Percentiles rank a stretch among this genome's conserved stretches.
Evolutionary conservation across 495 filamentous ascomycete species (phyloP).

Genomic region (Aspergillus steynii): DNA sequence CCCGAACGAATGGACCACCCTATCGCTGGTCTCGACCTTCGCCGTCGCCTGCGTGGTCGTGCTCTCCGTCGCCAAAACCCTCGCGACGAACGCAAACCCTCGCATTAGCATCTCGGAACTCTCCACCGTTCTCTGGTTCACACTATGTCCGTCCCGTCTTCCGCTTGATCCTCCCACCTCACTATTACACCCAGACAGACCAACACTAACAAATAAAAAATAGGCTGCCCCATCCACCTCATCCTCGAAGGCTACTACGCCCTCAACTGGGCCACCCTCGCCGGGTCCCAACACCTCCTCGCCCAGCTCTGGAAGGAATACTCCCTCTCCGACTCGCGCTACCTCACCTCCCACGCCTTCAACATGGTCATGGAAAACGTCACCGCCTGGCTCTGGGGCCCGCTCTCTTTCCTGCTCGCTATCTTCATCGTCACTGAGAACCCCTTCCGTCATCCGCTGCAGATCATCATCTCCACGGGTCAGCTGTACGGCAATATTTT

Average conservation of each 20-base stretch:
- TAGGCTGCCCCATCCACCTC: constrained; percentile 64
- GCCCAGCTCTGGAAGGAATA: constrained; percentile 86
- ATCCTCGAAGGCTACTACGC: constrained; percentile 78
- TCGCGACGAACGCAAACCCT: constrained; percentile 39
- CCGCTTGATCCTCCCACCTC: neutral
- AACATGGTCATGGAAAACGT: constrained; percentile 76
- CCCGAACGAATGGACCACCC: constrained; percentile 50
- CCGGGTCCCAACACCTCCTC: constrained; percentile 50
- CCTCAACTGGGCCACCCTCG: constrained; percentile 52
- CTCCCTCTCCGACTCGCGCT: constrained; percentile 73
- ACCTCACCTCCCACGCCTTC: constrained; percentile 69
- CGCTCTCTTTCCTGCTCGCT: constrained; percentile 65
- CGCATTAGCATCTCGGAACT: constrained; percentile 44
- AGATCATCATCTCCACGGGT: constrained; percentile 65
- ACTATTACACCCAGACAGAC: constrained; percentile 1
- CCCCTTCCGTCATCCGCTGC: constrained; percentile 63
- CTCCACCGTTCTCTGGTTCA: constrained; percentile 56
- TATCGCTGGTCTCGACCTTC: constrained; percentile 49
- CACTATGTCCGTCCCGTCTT: constrained; percentile 34
- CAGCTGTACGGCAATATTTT: constrained; percentile 81
- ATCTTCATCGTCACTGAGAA: constrained; percentile 53
- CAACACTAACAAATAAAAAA: constrained; percentile 2
- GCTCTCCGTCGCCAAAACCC: constrained; percentile 39
- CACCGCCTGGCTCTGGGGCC: constrained; percentile 75
- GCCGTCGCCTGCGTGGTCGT: constrained; percentile 43